Base-by-base conservation (phyloP, 768 basidiomycete species). In the Trametes maxima region DNA sequence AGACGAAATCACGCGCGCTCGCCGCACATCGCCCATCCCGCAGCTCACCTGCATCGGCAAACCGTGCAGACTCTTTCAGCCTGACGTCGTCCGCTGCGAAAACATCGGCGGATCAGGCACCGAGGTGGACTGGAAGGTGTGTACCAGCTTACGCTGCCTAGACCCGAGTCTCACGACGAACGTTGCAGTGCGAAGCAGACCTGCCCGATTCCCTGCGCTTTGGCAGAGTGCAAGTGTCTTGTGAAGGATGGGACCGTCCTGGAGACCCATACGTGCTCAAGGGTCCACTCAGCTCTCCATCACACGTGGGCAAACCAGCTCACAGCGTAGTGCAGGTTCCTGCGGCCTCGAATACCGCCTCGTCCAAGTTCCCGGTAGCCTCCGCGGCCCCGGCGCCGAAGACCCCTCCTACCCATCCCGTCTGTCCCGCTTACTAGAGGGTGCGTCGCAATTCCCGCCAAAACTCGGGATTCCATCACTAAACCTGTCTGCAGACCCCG, bases 111-210 rank as follows among this genome's bases (percentile, higher is more conserved):
- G 90, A 3, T 75, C 77, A 60, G 94, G 90, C 5, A 78, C 83
- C 1, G 90, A 92, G 11, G 86, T 95, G 2, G 94, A 96, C 68
- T 98, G 95, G 95, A 92, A 91, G 83, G 92, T 88, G 68, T 67
- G 81, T 75, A 14, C 19, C 1, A 12, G 13, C 8, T 22, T 7
- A 3, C 3, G 0, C 28, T 14, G n/a, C 1, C 25, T 2, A 12
- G 46, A 21, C 22, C 13, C 3, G 16, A 13, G 14, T 16, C 5
- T 5, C 24, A 19, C 16, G 19, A 10, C n/a, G 12, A 21, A 6
- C 6, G 8, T 5, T 4, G n/a, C 57, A 94, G 89, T 97, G 95
- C 69, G 89, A 94, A 73, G 89, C 94, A 37, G 95, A 98, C 70
- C 78, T 98, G 6, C 95, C 95, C 10, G 86, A 87, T 50, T 77